Evolutionary conservation across 108 stramenopile genomes (phyloP), one percentile per base, ranked within the genome.

Genomic region (Nitzschia sp.): DNA sequence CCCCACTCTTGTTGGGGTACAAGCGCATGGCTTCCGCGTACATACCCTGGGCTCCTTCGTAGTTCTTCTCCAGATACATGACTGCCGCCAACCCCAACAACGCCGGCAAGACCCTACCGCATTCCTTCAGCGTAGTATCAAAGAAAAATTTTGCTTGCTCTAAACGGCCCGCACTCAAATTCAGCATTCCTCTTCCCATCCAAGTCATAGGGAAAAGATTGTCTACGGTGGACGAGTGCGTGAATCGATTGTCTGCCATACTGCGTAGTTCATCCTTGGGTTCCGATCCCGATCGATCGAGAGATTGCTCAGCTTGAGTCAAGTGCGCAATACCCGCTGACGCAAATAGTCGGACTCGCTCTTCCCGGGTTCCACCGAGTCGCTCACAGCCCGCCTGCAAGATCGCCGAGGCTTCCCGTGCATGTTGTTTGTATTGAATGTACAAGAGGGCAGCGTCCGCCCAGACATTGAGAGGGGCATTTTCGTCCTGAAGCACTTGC

Each of bases 101-200:
- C n/a, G 91, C 91, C 0, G 94, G 94, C 15, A 95, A 69, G 11
- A 89, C 81, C 52, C 72, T 68, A 9, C 89, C 91, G 54, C 84
- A 87, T 66, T 92, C 79, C 19, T 83, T 78, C 34, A 87, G 46
- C 15, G 87, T 91, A 3, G 91, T 80, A 30, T 90, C 72, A 69
- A 92, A 95, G 80, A 89, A 92, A 76, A 90, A 91, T 38, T 76
- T 56, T 1, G 94, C 94, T 68, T 90, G 90, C 44, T 92, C 89
- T 9, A 81, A 53, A 33, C 81, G 50, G 26, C 71, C 71, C 29
- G 70, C 62, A 16, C 62, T 59, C 36, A 91, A 66, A 55, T 90
- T 80, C 26, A 91, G 74, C 85, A 91, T 84, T 6, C 90, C 93
- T 63, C 77, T 70, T 59, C 90, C 90, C 65, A 91, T 87, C 93